Percentiles rank a stretch among this genome's conserved stretches.
Evolutionary conservation across 2,329 filamentous ascomycete species (phyloP).

Genomic region (Pseudogymnoascus sp.): DNA sequence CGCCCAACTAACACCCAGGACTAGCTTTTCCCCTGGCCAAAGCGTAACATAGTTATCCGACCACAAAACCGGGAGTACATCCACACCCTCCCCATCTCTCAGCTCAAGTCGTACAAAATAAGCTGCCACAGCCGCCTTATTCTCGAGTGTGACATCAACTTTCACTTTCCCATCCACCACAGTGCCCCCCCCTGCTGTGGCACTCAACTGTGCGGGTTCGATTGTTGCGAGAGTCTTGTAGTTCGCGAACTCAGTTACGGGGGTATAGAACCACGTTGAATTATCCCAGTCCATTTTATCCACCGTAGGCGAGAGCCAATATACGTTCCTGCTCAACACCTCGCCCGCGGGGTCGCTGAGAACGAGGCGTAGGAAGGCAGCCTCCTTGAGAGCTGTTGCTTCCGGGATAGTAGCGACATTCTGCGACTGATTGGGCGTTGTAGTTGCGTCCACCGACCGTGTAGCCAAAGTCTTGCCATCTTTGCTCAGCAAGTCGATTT

Average conservation of each 20-base stretch:
- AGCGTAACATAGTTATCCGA: constrained; percentile 56
- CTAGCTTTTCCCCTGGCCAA: constrained; percentile 46
- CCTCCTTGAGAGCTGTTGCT: constrained; percentile 30
- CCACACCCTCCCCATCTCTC: constrained; percentile 35
- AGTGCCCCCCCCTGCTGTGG: constrained; percentile 17
- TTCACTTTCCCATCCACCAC: constrained; percentile 12
- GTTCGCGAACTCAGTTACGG: constrained; percentile 43
- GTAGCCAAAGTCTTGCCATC: constrained; percentile 36
- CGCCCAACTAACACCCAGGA: constrained; percentile 28
- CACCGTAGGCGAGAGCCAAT: constrained; percentile 43
- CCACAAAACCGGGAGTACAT: constrained; percentile 47
- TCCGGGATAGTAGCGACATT: constrained; percentile 28
- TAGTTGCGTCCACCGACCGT: constrained; percentile 27
- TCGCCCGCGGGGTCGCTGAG: constrained; percentile 30
- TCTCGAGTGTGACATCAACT: constrained; percentile 39
- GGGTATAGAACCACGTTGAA: constrained; percentile 52
- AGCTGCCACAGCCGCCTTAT: constrained; percentile 43
- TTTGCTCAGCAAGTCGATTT: constrained; percentile 41
- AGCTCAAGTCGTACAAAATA: constrained; percentile 49
- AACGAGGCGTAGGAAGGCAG: constrained; percentile 43
- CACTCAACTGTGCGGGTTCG: constrained; percentile 30
- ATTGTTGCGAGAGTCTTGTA: constrained; percentile 38
- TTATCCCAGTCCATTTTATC: constrained; percentile 48
- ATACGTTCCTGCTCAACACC: constrained; percentile 48
- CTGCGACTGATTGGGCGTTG: constrained; percentile 39